Evolutionary conservation across 169 alveolate genomes (phyloP).

Genomic region (Toxoplasma gondii): DNA sequence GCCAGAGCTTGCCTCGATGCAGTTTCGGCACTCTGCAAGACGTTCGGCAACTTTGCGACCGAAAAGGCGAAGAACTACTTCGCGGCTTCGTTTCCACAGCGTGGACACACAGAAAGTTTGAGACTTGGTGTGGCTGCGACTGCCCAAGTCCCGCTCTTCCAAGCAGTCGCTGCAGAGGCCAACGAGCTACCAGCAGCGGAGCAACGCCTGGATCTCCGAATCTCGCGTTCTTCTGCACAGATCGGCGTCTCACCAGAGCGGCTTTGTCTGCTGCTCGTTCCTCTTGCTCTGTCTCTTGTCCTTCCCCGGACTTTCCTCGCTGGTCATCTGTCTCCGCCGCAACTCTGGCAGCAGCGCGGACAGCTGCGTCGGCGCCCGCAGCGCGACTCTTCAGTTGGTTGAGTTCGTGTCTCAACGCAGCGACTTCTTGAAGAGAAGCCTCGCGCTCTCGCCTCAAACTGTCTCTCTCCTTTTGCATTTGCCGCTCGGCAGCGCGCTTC

Average conservation of each 20-base stretch:
- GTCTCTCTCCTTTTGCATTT: background rate
- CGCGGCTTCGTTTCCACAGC: too few species aligned
- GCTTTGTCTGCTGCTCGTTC: background rate
- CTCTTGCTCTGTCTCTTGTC: background rate
- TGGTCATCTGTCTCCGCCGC: background rate
- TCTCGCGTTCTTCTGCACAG: too few species aligned
- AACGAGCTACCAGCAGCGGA: too few species aligned
- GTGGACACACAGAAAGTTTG: too few species aligned
- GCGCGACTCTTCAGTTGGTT: background rate
- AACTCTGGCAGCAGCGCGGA: background rate
- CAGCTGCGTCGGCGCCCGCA: constrained; percentile 28
- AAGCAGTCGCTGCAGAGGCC: too few species aligned
- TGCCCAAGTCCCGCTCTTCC: too few species aligned
- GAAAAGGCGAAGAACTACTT: too few species aligned
- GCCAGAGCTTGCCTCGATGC: too few species aligned
- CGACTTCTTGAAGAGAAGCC: background rate
- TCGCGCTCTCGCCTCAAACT: background rate
- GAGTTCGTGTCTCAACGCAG: background rate
- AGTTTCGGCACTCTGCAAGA: too few species aligned
- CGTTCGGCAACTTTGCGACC: too few species aligned
- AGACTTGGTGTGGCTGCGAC: too few species aligned
- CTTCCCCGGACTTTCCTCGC: background rate
- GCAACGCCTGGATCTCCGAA: too few species aligned
- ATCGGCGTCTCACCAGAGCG: background rate
- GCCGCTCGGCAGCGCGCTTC: background rate